These are phyloP conservation scores for Aspergillus brasiliensis DNA, from an alignment of 2,329 filamentous ascomycete genomes.

Conservation along the genomic window DNA sequence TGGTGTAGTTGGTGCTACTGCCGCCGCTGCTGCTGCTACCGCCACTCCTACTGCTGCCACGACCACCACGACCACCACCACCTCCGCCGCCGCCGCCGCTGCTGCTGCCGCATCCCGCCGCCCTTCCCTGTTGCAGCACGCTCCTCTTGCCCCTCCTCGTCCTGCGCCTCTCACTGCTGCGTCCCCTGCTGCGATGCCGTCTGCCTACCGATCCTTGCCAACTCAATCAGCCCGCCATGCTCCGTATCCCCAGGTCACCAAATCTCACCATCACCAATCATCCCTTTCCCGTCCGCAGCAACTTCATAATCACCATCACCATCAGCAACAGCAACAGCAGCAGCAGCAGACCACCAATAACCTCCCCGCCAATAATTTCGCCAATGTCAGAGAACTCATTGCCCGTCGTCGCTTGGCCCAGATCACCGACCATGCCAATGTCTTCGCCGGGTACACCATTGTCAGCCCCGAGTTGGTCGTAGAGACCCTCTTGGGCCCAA, in stretches of 20 bases:
- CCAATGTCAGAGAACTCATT: constrained; percentile 45
- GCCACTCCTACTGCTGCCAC: constrained; percentile 21
- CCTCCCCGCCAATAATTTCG: constrained; percentile 42
- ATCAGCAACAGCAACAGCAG: constrained; percentile 19
- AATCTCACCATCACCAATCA: constrained; percentile 34
- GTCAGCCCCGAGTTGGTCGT: constrained; percentile 48
- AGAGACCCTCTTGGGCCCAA: constrained; percentile 45
- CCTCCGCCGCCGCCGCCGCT: constrained; percentile 18
- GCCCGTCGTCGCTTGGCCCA: constrained; percentile 46
- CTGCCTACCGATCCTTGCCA: constrained; percentile 44
- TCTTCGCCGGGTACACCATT: constrained; percentile 47
- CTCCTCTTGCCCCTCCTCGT: constrained; percentile 39
- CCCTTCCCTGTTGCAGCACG: constrained; percentile 37
- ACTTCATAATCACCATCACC: constrained; percentile 16
- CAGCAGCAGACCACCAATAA: constrained; percentile 15
- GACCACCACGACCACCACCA: constrained; percentile 17
- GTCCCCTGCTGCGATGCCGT: constrained; percentile 45
- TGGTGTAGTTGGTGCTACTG: too few relatives aligned
- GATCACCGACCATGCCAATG: constrained; percentile 50
- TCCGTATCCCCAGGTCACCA: constrained; percentile 40
- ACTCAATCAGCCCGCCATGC: constrained; percentile 41
- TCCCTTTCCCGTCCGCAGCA: constrained; percentile 21
- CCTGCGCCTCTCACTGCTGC: constrained; percentile 24
- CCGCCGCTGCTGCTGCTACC: constrained; percentile 17
- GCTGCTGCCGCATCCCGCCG: constrained; percentile 26